Evolutionary conservation across 208 protist species (phyloP).

Genomic region (Strigomonas culicis): DNA sequence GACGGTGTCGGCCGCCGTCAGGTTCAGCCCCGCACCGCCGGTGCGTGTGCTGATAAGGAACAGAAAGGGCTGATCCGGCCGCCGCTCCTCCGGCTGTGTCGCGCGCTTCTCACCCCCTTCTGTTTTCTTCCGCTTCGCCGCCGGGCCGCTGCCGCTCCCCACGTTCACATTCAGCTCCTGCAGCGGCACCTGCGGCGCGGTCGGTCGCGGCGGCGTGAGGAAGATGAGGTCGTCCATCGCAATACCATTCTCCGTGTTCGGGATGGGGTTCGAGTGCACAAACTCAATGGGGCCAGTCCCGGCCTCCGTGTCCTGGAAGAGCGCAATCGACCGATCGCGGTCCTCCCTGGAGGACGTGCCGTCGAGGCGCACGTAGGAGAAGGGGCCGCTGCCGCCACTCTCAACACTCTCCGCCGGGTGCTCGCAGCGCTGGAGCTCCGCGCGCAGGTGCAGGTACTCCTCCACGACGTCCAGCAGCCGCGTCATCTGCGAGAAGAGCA

Average conservation of each 20-base stretch:
- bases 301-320: conserved; percentile 44
- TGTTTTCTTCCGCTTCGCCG: neutral
- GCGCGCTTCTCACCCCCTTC: neutral
- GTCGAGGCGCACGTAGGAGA: conserved; percentile 89
- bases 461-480: conserved; percentile 91
- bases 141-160: too few relatives aligned
- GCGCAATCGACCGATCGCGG: conserved; percentile 50
- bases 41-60: conserved; percentile 94
- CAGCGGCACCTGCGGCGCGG: neutral
- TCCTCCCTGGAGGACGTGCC: conserved; percentile 57
- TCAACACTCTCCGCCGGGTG: conserved; percentile 3
- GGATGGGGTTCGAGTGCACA: neutral
- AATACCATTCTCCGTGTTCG: conserved; percentile 12
- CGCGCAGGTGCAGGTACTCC: conserved; percentile 76
- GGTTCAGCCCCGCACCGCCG: conserved; percentile 95
- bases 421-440: conserved; percentile 13
- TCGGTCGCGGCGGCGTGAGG: neutral
- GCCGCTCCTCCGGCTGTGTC: neutral
- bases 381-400: neutral
- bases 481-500: conserved; percentile 97
- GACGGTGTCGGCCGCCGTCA: conserved; percentile 94
- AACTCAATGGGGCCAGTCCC: neutral
- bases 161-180: too few relatives aligned
- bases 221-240: conserved; percentile 19
- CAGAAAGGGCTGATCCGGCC: conserved; percentile 50